These are phyloP conservation scores for Nicotiana sylvestris DNA, from an alignment of 257 asterid genomes.

Conservation along the genomic window DNA sequence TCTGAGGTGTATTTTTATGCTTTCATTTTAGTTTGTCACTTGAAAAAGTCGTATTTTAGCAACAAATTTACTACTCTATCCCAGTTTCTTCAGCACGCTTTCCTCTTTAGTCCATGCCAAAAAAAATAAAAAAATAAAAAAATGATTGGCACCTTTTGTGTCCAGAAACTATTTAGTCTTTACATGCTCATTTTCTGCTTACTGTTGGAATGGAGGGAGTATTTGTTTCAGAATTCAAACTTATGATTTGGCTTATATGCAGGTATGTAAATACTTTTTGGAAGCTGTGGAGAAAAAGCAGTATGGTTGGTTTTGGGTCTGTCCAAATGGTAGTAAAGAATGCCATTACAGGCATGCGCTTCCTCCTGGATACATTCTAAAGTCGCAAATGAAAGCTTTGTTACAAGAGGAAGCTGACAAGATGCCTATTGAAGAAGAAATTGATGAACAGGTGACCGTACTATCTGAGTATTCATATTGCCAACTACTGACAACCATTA, in stretches of 20 bases:
- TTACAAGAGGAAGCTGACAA: slow-evolving; percentile 80
- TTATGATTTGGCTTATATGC: slow-evolving; percentile 6
- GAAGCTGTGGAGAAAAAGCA: slow-evolving; percentile 99
- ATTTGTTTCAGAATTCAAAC: not conserved
- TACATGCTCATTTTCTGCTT: slow-evolving; percentile 1
- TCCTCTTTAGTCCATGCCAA: not conserved
- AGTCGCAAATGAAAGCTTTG: slow-evolving; percentile 97
- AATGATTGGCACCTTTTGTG: not conserved
- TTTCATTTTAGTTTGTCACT: not conserved
- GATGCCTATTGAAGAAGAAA: slow-evolving; percentile 86
- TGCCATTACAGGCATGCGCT: slow-evolving; percentile 95
- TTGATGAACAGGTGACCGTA: slow-evolving; percentile 70
- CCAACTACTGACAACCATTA: not conserved
- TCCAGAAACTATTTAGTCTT: not conserved
- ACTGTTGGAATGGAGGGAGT: not conserved
- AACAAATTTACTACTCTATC: not conserved
- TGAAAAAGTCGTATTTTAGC: not conserved
- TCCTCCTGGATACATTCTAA: slow-evolving; percentile 89
- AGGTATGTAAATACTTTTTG: slow-evolving; percentile 87
- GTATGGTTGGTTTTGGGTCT: slow-evolving; percentile 97
- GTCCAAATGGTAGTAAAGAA: slow-evolving; percentile 90
- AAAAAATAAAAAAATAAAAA: too few species aligned
- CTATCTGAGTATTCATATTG: not conserved
- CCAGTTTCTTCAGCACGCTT: not conserved
- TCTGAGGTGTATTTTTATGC: not conserved